Conservation (phyloP, 1,284 basidiomycete species). For the Sanghuangporus sanghuang region DNA sequence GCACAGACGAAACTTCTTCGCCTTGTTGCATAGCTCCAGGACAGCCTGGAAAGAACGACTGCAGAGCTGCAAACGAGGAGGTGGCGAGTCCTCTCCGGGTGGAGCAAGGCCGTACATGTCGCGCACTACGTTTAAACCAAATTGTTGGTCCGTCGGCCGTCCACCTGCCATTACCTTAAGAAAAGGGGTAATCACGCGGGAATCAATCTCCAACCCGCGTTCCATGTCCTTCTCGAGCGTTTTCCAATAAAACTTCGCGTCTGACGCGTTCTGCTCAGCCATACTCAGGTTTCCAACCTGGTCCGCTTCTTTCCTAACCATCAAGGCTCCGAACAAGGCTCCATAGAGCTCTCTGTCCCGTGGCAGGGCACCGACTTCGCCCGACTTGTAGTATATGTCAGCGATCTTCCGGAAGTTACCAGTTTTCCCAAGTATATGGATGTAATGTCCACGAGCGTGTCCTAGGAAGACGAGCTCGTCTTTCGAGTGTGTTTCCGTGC, state of each 20-base stretch:
- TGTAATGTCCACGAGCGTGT: conserved; percentile 50
- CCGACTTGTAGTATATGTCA: conserved; percentile 64
- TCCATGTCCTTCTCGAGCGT: conserved; percentile 49
- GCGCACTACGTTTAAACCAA: conserved; percentile 56
- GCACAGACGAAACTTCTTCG: conserved; percentile 40
- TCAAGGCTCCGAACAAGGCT: conserved; percentile 53
- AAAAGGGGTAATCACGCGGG: conserved; percentile 42
- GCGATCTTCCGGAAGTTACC: conserved; percentile 58
- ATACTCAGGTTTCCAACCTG: conserved; percentile 14
- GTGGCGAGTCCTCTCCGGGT: conserved; percentile 35
- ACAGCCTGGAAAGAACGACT: conserved; percentile 45
- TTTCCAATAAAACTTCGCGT: conserved; percentile 65
- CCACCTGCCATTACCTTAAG: conserved; percentile 51
- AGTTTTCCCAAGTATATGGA: conserved; percentile 55
- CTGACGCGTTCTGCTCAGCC: conserved; percentile 33
- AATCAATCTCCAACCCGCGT: conserved; percentile 44
- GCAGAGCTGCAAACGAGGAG: conserved; percentile 36
- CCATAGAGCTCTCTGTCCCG: conserved; percentile 55
- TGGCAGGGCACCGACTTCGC: conserved; percentile 48
- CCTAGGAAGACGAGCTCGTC: conserved; percentile 39
- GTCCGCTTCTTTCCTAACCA: conserved; percentile 23
- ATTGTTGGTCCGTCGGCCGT: conserved; percentile 47
- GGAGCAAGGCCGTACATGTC: conserved; percentile 58
- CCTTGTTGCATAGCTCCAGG: conserved; percentile 49
- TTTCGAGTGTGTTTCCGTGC: conserved; percentile 42